These are phyloP conservation scores for Takakia lepidozioides DNA, from an alignment of 225 moss, liverwort and hornwort species.

Conservation along the genomic window DNA sequence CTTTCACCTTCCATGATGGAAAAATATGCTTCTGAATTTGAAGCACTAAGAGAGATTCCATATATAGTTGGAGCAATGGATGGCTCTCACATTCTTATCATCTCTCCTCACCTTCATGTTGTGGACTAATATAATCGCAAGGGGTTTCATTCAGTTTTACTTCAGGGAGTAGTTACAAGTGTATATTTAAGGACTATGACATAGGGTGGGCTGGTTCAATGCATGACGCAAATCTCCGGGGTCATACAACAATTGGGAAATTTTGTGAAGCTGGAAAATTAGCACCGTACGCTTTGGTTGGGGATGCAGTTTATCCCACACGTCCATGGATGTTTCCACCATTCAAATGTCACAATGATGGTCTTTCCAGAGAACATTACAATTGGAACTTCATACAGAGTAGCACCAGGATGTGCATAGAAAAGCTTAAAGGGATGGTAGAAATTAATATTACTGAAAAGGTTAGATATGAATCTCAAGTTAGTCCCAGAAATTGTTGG, in stretches of 20 bases:
- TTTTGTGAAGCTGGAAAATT: background rate
- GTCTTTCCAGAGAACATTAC: background rate
- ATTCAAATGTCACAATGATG: background rate
- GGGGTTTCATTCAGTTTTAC: background rate
- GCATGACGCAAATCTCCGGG: background rate
- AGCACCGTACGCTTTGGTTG: background rate
- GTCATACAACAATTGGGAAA: background rate
- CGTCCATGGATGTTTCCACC: background rate
- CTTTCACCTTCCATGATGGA: background rate
- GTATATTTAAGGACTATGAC: background rate
- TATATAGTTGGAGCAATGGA: conserved; percentile 4
- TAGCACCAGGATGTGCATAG: background rate
- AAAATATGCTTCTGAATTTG: background rate
- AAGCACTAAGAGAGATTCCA: background rate
- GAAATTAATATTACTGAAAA: conserved; percentile 3
- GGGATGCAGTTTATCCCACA: conserved; percentile 1
- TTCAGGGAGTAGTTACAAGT: background rate
- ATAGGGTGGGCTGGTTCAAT: background rate
- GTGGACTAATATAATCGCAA: background rate
- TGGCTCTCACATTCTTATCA: conserved; percentile 2
- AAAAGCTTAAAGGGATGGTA: background rate
- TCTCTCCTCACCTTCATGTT: background rate
- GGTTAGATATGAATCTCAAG: background rate
- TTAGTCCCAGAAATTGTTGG: background rate
- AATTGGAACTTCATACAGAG: background rate